These are phyloP conservation scores for Tulasnella sp. DNA, from an alignment of 768 basidiomycete genomes.

Conservation along the genomic window DNA sequence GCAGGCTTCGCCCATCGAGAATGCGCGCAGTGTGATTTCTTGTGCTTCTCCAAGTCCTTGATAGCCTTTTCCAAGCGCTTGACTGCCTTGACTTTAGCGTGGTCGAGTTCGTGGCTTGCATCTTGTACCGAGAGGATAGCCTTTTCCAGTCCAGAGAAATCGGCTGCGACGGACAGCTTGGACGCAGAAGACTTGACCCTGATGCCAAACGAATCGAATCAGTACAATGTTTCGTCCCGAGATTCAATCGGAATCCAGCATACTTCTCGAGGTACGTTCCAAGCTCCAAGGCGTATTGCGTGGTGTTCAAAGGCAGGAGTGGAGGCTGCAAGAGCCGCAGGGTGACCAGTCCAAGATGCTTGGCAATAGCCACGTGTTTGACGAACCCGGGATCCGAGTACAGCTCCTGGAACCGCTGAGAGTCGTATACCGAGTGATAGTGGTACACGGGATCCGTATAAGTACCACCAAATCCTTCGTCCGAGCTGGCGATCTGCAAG, in stretches of 20 bases:
- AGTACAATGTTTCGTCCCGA: neutral
- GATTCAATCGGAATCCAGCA: slow-evolving; percentile 24
- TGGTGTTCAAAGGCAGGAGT: slow-evolving; percentile 59
- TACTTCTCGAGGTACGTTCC: slow-evolving; percentile 47
- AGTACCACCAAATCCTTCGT: slow-evolving; percentile 35
- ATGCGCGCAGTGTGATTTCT: slow-evolving; percentile 22
- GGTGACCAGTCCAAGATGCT: slow-evolving; percentile 51
- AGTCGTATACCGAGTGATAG: slow-evolving; percentile 38
- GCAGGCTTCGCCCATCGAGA: slow-evolving; percentile 11
- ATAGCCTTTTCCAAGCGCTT: slow-evolving; percentile 33
- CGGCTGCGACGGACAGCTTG: slow-evolving; percentile 24
- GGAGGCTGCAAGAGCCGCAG: slow-evolving; percentile 37
- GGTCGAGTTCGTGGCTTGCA: slow-evolving; percentile 31
- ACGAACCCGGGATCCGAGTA: slow-evolving; percentile 72
- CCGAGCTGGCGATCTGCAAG: slow-evolving; percentile 32
- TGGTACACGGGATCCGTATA: slow-evolving; percentile 59
- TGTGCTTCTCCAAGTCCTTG: slow-evolving; percentile 24
- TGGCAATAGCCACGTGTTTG: slow-evolving; percentile 62
- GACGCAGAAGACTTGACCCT: slow-evolving; percentile 47
- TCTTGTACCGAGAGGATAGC: slow-evolving; percentile 30
- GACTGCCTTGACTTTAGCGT: slow-evolving; percentile 31
- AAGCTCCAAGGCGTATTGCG: slow-evolving; percentile 55
- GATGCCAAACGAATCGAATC: neutral
- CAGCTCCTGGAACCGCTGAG: slow-evolving; percentile 55
- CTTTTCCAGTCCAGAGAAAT: slow-evolving; percentile 28